phyloP scores from a whole-genome alignment of 2,329 filamentous ascomycete species.

The Aspergillus pseudoviridinutans region DNA sequence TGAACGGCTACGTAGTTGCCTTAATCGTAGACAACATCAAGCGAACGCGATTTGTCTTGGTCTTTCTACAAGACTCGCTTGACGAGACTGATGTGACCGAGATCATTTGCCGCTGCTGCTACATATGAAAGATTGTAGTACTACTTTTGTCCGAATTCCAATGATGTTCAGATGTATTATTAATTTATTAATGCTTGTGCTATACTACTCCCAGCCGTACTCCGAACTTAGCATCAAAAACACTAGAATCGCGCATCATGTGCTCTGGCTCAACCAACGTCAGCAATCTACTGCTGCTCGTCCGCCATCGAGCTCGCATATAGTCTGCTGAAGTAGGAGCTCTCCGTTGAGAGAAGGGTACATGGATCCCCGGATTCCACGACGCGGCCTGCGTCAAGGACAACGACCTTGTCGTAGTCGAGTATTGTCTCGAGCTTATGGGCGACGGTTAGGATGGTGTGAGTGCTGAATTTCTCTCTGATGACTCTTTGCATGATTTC shows the following conservation, averaged over 20 bases:
- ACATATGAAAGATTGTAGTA: not conserved
- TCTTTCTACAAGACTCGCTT: too few species aligned
- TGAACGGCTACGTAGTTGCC: not conserved
- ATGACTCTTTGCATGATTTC: conserved; percentile 55
- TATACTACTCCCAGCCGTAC: not conserved
- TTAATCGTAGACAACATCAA: not conserved
- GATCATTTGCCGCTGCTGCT: not conserved
- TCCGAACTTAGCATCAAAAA: not conserved
- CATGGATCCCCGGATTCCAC: conserved; percentile 36
- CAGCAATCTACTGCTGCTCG: conserved; percentile 14
- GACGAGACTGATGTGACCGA: not conserved
- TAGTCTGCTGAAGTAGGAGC: conserved; percentile 35
- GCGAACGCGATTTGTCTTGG: too few species aligned
- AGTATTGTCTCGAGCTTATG: conserved; percentile 51
- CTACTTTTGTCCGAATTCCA: not conserved
- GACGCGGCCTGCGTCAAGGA: conserved; percentile 34
- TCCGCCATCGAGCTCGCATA: conserved; percentile 27
- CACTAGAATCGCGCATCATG: not conserved
- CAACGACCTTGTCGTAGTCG: conserved; percentile 37
- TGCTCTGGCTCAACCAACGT: not conserved
- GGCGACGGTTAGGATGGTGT: conserved; percentile 58
- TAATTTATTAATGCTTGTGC: not conserved
- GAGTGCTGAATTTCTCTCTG: conserved; percentile 49
- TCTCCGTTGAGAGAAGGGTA: conserved; percentile 30
- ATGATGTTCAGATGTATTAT: not conserved